These are phyloP conservation scores for Gracilaria domingensis DNA, from an alignment of 23 red algal species.

Conservation along the genomic window DNA sequence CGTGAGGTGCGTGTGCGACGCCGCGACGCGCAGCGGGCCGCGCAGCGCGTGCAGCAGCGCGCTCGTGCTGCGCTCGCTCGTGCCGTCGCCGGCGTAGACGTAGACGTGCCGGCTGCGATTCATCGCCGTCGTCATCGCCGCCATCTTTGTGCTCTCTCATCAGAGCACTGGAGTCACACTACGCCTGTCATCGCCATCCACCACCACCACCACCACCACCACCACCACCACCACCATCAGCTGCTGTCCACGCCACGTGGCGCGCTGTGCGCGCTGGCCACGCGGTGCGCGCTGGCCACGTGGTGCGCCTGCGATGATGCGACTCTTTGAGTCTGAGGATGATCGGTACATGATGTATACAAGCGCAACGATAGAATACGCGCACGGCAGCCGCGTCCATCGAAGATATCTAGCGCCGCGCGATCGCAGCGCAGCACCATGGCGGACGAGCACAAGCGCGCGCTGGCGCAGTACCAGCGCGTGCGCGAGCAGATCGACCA, in stretches of 20 bases:
- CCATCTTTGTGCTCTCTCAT: too few relatives aligned
- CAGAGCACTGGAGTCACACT: too few relatives aligned
- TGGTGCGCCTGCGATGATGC: too few relatives aligned
- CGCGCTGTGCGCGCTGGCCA: background rate
- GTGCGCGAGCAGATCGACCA: slow-evolving; percentile 62
- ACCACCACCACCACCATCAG: too few relatives aligned
- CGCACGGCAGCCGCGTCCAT: background rate
- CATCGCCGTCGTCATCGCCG: too few relatives aligned
- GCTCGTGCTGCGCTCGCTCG: background rate
- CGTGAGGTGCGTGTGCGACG: background rate
- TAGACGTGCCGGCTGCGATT: slow-evolving; percentile 8
- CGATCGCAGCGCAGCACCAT: background rate
- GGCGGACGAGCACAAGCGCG: slow-evolving; percentile 34
- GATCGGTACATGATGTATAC: too few relatives aligned
- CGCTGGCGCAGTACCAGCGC: slow-evolving; percentile 37
- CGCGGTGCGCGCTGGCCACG: too few relatives aligned
- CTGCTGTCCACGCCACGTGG: too few relatives aligned
- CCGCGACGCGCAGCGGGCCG: background rate
- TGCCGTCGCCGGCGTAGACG: slow-evolving; percentile 43
- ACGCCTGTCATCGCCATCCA: too few relatives aligned
- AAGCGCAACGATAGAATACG: too few relatives aligned
- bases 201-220: too few relatives aligned
- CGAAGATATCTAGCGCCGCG: background rate
- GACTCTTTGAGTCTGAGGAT: too few relatives aligned
- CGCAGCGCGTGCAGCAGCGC: slow-evolving; percentile 14